A percentile compares a stretch with the other conserved stretches of the same genome.
phyloP scores from a whole-genome alignment of 805 yeast genomes.

The Ogataea salicorniae region DNA sequence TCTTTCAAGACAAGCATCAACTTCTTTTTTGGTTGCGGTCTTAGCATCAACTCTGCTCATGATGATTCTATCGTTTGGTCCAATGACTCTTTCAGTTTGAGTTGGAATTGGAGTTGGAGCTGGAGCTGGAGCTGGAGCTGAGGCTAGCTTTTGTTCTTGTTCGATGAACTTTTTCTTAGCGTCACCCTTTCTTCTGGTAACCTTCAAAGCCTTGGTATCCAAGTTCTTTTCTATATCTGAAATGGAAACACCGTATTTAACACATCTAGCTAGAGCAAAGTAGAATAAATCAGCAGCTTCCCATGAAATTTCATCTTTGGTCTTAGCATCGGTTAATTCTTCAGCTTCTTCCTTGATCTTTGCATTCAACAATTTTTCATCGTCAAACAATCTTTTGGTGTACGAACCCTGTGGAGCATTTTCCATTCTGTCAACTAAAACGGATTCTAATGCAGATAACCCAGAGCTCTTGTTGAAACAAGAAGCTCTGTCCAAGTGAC shows the following conservation, averaged over 20 bases:
- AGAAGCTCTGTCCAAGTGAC: constrained; percentile 76
- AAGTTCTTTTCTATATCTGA: constrained; percentile 80
- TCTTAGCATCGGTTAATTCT: constrained; percentile 81
- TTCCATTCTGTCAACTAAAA: constrained; percentile 54
- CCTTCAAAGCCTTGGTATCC: constrained; percentile 77
- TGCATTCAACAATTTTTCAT: constrained; percentile 69
- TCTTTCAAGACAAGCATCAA: constrained; percentile 67
- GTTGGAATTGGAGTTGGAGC: constrained; percentile 4
- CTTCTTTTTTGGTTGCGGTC: constrained; percentile 37
- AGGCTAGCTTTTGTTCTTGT: constrained; percentile 11
- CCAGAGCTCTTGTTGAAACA: constrained; percentile 79
- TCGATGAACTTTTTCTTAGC: constrained; percentile 77
- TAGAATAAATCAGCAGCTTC: constrained; percentile 89
- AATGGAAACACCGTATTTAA: constrained; percentile 70
- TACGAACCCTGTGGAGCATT: constrained; percentile 92
- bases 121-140: constrained; percentile 5
- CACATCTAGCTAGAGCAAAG: constrained; percentile 49
- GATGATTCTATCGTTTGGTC: constrained; percentile 36
- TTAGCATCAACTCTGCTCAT: constrained; percentile 46
- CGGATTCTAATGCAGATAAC: constrained; percentile 58
- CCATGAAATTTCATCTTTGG: constrained; percentile 74
- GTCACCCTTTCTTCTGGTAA: constrained; percentile 91
- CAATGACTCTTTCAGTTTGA: constrained; percentile 22
- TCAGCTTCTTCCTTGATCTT: constrained; percentile 95
- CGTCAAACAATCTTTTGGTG: constrained; percentile 81